Conservation (phyloP, 2,329 filamentous ascomycete species). For the Rachicladosporium sp. region DNA sequence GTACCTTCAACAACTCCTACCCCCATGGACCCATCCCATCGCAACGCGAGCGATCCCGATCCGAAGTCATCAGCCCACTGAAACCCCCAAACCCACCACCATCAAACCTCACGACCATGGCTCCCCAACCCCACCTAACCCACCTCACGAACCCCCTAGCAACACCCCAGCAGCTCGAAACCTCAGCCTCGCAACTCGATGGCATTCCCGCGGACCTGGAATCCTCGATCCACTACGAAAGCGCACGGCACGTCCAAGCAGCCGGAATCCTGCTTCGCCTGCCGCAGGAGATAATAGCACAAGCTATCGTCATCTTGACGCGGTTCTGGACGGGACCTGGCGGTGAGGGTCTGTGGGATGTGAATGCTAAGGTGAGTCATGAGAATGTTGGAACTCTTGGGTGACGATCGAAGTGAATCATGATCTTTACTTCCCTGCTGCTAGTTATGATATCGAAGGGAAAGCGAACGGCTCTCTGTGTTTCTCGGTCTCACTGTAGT, state of each 20-base stretch:
- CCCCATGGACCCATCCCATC: too few relatives aligned
- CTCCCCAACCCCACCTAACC: slow-evolving; percentile 18
- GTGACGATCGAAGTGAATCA: too few relatives aligned
- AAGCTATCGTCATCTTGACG: slow-evolving; percentile 69
- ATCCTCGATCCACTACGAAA: slow-evolving; percentile 58
- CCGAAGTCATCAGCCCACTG: too few relatives aligned
- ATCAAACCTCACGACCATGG: slow-evolving; percentile 1
- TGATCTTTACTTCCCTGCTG: too few relatives aligned
- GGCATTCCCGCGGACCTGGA: slow-evolving; percentile 56
- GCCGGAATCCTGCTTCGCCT: slow-evolving; percentile 71
- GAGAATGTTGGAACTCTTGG: too few relatives aligned
- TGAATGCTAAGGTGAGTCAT: slow-evolving; percentile 38
- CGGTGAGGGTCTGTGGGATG: slow-evolving; percentile 35
- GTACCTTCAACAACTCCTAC: too few relatives aligned
- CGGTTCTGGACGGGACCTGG: slow-evolving; percentile 62
- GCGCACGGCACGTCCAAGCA: slow-evolving; percentile 62
- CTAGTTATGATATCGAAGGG: too few relatives aligned
- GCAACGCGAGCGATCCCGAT: too few relatives aligned
- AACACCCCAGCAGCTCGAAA: slow-evolving; percentile 56
- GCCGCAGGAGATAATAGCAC: slow-evolving; percentile 73
- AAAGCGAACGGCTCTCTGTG: too few relatives aligned
- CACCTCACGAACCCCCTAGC: slow-evolving; percentile 59
- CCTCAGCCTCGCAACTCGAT: slow-evolving; percentile 41
- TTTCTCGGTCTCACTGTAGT: too few relatives aligned
- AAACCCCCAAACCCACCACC: not conserved